These are phyloP conservation scores for Ceratocystis ficicola DNA, from an alignment of 2,329 filamentous ascomycete genomes.

Conservation along the genomic window DNA sequence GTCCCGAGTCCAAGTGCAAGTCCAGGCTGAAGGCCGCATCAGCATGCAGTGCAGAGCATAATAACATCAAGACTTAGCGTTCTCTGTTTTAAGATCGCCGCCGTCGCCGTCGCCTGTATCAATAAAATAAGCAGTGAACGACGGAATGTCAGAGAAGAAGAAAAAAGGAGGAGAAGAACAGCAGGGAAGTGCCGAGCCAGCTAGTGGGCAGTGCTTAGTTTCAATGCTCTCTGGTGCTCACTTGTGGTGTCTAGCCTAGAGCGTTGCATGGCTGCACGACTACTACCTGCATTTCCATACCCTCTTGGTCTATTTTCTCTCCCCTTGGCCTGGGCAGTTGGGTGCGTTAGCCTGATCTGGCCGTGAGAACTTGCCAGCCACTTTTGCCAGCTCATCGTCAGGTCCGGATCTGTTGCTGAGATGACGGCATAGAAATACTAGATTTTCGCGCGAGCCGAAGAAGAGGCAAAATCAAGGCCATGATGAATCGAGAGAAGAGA, in stretches of 20 bases:
- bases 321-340: neutral
- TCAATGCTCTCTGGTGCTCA: neutral
- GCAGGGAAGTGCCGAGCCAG: neutral
- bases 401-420: neutral
- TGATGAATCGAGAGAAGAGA: neutral
- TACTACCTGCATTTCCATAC: too few species aligned
- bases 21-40: neutral
- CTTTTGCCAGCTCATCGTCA: constrained; percentile 3
- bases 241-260: too few species aligned
- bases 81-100: neutral
- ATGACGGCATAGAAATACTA: constrained; percentile 9
- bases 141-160: neutral
- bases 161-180: neutral
- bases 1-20: neutral
- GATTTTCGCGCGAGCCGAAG: constrained; percentile 6
- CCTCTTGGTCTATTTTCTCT: neutral
- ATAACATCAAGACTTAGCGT: neutral
- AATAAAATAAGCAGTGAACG: too few species aligned
- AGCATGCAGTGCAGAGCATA: neutral
- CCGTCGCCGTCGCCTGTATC: neutral
- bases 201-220: neutral
- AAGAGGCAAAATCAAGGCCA: neutral
- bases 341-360: too few species aligned
- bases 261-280: too few species aligned
- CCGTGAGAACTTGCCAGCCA: too few species aligned